A percentile compares a stretch with the other conserved stretches of the same genome.
phyloP scores from a whole-genome alignment of 2,329 filamentous ascomycete genomes.

The Fusarium sp. region DNA sequence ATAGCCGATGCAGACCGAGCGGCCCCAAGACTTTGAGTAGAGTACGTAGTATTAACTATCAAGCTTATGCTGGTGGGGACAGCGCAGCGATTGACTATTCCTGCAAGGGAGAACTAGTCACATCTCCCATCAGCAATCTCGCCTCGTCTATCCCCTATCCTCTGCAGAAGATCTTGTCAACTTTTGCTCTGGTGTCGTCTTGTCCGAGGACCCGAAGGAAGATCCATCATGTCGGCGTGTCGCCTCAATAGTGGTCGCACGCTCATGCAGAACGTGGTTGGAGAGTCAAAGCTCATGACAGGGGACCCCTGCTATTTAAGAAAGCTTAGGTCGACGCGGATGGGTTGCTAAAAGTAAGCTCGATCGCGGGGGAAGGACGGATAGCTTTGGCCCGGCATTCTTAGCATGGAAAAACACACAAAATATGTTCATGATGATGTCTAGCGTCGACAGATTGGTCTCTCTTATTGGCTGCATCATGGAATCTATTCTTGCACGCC shows the following conservation, averaged over 20 bases:
- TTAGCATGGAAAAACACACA: neutral
- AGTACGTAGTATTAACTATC: neutral
- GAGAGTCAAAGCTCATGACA: neutral
- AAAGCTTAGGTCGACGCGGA: conserved; percentile 5
- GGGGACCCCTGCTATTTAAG: conserved; percentile 6
- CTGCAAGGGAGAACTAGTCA: neutral
- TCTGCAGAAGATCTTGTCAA: neutral
- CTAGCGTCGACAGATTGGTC: neutral
- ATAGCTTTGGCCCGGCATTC: conserved; percentile 2
- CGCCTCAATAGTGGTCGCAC: conserved; percentile 11
- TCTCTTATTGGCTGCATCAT: neutral
- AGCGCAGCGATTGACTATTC: too few species aligned
- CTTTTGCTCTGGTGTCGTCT: neutral
- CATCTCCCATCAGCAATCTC: neutral
- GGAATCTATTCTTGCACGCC: conserved; percentile 13
- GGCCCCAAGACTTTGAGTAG: neutral
- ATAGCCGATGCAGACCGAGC: conserved; percentile 22
- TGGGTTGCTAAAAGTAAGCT: conserved; percentile 8
- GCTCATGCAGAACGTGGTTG: conserved; percentile 4
- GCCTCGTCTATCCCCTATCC: neutral
- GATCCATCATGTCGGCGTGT: conserved; percentile 13
- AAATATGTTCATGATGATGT: conserved; percentile 12
- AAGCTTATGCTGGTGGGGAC: too few species aligned
- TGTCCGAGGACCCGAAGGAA: conserved; percentile 19
- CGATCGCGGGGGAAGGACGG: conserved; percentile 18